These are phyloP conservation scores for Leccinum ambiguum DNA, from an alignment of 1,284 basidiomycete genomes.

Conservation along the genomic window DNA sequence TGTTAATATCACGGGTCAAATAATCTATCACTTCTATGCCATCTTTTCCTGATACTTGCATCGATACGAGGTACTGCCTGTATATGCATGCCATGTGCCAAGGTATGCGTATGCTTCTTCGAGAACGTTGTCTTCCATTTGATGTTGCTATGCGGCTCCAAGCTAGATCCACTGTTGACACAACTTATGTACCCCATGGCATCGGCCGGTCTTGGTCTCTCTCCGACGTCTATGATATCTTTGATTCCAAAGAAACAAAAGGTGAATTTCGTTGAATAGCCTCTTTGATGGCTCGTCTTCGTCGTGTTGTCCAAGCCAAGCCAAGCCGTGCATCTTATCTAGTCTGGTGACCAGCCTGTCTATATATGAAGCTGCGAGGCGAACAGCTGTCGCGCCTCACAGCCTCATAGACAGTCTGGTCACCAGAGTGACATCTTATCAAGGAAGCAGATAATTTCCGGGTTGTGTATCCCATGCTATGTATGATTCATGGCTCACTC, in stretches of 20 bases:
- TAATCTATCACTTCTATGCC: neutral
- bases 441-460: neutral
- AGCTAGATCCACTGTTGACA: neutral
- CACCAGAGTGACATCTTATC: neutral
- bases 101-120: neutral
- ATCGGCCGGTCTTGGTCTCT: neutral
- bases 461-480: neutral
- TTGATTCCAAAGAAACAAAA: neutral
- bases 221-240: neutral
- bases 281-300: neutral
- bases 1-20: neutral
- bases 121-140: neutral
- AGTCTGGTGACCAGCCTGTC: too few relatives aligned
- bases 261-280: neutral
- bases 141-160: neutral
- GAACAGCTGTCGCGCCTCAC: too few relatives aligned
- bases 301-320: neutral
- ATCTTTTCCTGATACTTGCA: neutral
- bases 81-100: neutral
- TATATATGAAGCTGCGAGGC: too few relatives aligned
- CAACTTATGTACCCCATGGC: neutral
- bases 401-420: too few relatives aligned
- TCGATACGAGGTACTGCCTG: neutral
- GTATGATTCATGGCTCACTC: neutral
- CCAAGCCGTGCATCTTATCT: constrained; percentile 32